Conservation (phyloP, 192 early-diverging fungal genomes). For the Coemansia sp. region DNA sequence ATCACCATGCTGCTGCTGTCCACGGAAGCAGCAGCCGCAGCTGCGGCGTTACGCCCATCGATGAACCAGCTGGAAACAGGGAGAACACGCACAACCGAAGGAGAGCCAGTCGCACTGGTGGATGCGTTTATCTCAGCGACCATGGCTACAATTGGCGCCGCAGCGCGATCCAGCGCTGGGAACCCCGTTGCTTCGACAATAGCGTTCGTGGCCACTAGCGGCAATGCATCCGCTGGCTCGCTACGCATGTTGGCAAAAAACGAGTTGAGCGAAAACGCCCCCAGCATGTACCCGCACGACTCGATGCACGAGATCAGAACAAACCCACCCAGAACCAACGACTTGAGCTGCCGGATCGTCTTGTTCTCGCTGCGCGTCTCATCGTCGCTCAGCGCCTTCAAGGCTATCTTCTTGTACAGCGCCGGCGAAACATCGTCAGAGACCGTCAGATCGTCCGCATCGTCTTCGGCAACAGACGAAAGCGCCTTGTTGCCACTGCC, state of each 20-base stretch:
- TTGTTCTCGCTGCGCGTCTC: constrained; percentile 52
- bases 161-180: constrained; percentile 37
- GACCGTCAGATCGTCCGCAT: constrained; percentile 23
- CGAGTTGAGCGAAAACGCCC: constrained; percentile 43
- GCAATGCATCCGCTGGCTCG: not conserved
- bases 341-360: constrained; percentile 51
- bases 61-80: constrained; percentile 33
- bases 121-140: not conserved
- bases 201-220: not conserved
- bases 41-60: not conserved
- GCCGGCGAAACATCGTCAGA: constrained; percentile 46
- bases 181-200: constrained; percentile 35
- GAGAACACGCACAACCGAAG: constrained; percentile 33
- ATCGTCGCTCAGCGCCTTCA: constrained; percentile 64
- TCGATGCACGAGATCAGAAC: constrained; percentile 48
- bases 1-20: constrained; percentile 44
- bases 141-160: constrained; percentile 26
- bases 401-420: constrained; percentile 59
- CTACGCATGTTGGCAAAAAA: constrained; percentile 24
- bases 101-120: not conserved
- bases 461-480: not conserved
- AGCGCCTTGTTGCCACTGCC: not conserved
- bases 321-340: constrained; percentile 49
- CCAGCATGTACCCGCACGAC: constrained; percentile 45
- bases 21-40: constrained; percentile 5